Percentiles rank a stretch among this genome's conserved stretches.
These are phyloP conservation scores for Bipolaris gigantea DNA, from an alignment of 2,329 filamentous ascomycete genomes.

Conservation along the genomic window DNA sequence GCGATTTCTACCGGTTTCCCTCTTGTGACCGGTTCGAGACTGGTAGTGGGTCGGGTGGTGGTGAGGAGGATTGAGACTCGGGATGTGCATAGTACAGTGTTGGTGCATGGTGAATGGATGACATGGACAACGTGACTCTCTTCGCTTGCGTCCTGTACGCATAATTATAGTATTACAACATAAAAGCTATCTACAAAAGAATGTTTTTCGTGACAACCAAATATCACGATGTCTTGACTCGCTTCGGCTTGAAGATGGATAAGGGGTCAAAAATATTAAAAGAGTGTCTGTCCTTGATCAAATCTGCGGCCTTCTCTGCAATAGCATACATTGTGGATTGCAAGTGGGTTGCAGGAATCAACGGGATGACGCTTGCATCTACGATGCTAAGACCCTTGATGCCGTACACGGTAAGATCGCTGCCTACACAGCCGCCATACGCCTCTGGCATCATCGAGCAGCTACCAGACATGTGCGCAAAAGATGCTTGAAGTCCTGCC, in stretches of 20 bases:
- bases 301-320: slow-evolving; percentile 38
- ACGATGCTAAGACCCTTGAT: slow-evolving; percentile 33
- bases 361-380: slow-evolving; percentile 36
- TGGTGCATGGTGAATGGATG: not conserved
- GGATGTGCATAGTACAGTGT: not conserved
- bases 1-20: slow-evolving; percentile 30
- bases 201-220: not conserved
- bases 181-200: not conserved
- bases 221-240: too few species aligned
- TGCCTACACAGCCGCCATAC: slow-evolving; percentile 32
- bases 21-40: slow-evolving; percentile 23
- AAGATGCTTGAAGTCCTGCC: slow-evolving; percentile 21
- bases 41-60: not conserved
- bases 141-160: not conserved
- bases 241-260: too few species aligned
- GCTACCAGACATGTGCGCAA: slow-evolving; percentile 32
- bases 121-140: not conserved
- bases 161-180: not conserved
- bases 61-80: not conserved
- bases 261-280: not conserved
- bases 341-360: slow-evolving; percentile 35
- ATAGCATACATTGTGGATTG: slow-evolving; percentile 39
- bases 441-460: slow-evolving; percentile 36
- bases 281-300: slow-evolving; percentile 29
- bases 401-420: slow-evolving; percentile 30